Percentiles rank a stretch among this genome's conserved stretches.
These are phyloP conservation scores for Croton setiger DNA, from an alignment of 441 rosid genomes.

Conservation along the genomic window DNA sequence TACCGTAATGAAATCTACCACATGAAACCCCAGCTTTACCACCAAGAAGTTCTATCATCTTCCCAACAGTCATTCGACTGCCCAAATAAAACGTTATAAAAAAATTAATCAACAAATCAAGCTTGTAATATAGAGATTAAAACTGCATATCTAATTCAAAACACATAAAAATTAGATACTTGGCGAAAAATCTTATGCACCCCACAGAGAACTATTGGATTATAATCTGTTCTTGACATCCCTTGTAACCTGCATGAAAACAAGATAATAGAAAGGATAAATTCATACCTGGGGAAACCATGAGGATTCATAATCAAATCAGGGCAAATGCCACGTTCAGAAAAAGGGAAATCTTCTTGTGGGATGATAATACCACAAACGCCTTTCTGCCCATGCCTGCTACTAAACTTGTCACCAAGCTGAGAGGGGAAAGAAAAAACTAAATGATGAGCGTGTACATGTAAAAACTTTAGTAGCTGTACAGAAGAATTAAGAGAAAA, in stretches of 20 bases:
- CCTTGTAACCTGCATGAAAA: neutral
- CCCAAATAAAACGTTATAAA: conserved; percentile 1
- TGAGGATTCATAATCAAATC: conserved; percentile 99
- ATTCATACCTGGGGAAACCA: conserved; percentile 87
- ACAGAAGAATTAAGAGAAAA: neutral
- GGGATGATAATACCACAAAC: conserved; percentile 92
- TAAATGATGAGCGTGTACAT: conserved; percentile 1
- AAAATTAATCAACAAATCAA: neutral
- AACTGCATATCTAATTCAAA: neutral
- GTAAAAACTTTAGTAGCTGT: neutral
- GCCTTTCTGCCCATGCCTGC: conserved; percentile 99
- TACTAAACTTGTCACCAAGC: conserved; percentile 98
- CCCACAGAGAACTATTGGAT: neutral
- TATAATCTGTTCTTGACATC: neutral
- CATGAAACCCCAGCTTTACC: conserved; percentile 92
- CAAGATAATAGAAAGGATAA: conserved; percentile 2
- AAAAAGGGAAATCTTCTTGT: conserved; percentile 97
- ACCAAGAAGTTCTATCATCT: conserved; percentile 98
- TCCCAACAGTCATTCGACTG: conserved; percentile 99
- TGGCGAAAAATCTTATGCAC: neutral
- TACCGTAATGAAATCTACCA: conserved; percentile 91
- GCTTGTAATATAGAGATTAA: neutral
- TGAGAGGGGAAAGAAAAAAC: conserved; percentile 24
- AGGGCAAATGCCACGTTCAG: conserved; percentile 96
- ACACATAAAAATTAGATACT: neutral